These are phyloP conservation scores for Eucalyptus paniculata DNA, from an alignment of 345 rosid species.

Conservation along the genomic window DNA sequence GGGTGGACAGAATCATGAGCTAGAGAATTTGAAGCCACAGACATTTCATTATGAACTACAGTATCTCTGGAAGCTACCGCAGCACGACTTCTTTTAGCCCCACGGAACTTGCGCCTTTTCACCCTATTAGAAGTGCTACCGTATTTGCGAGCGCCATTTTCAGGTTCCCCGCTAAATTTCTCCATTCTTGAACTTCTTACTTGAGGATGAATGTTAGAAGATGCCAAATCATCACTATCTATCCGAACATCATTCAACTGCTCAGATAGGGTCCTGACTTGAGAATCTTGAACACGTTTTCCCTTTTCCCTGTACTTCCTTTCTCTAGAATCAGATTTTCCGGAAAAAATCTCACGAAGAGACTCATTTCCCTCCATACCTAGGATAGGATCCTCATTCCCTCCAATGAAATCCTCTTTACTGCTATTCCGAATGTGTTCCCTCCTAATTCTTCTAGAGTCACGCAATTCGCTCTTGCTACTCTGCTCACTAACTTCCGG, in stretches of 20 bases:
- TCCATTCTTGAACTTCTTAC: constrained; percentile 16
- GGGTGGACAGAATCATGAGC: constrained; percentile 26
- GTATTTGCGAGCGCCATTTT: constrained; percentile 17
- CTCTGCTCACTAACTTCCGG: constrained; percentile 32
- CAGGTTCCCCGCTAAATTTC: constrained; percentile 15
- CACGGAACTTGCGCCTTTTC: constrained; percentile 60
- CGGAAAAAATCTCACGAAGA: constrained; percentile 27
- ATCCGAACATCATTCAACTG: constrained; percentile 41
- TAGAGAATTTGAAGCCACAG: constrained; percentile 69
- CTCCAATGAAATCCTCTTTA: constrained; percentile 22
- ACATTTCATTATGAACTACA: constrained; percentile 59
- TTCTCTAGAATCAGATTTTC: constrained; percentile 34
- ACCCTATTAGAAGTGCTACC: constrained; percentile 26
- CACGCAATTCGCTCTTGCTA: constrained; percentile 34
- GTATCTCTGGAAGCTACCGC: constrained; percentile 22
- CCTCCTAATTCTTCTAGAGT: constrained; percentile 53
- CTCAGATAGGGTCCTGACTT: constrained; percentile 55
- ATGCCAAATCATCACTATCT: constrained; percentile 65
- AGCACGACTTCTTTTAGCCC: constrained; percentile 39
- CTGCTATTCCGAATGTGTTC: constrained; percentile 44
- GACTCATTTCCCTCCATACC: constrained; percentile 22
- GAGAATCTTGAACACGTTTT: constrained; percentile 29
- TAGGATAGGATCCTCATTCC: constrained; percentile 13
- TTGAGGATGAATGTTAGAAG: constrained; percentile 36
- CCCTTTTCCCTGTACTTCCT: constrained; percentile 37